These are phyloP conservation scores for Sclerospora graminicola DNA, from an alignment of 352 stramenopile species.

Conservation along the genomic window DNA sequence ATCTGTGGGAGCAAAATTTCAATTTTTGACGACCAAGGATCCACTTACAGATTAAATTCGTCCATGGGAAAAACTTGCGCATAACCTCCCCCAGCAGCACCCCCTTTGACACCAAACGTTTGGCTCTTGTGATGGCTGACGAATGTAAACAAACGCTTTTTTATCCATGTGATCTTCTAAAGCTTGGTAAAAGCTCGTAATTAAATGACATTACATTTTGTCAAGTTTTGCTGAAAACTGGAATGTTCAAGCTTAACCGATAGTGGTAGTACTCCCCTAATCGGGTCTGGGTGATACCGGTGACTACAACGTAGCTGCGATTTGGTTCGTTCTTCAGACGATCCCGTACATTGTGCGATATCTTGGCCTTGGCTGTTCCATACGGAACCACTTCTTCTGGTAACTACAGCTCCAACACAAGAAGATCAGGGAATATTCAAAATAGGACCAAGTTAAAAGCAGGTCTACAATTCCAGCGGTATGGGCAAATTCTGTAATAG, in stretches of 20 bases:
- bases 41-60: slow-evolving; percentile 95
- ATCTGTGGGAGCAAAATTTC: background rate
- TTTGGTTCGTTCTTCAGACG: slow-evolving; percentile 81
- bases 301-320: slow-evolving; percentile 96
- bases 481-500: slow-evolving; percentile 52
- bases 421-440: slow-evolving; percentile 1
- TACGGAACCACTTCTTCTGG: slow-evolving; percentile 84
- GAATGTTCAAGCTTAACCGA: slow-evolving; percentile 73
- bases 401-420: slow-evolving; percentile 21
- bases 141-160: slow-evolving; percentile 95
- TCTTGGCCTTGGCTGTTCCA: slow-evolving; percentile 88
- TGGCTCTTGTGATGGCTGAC: slow-evolving; percentile 95
- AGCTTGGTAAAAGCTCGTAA: slow-evolving; percentile 88
- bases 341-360: slow-evolving; percentile 84
- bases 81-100: slow-evolving; percentile 82
- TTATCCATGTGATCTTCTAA: slow-evolving; percentile 88
- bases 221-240: too few species aligned
- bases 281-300: slow-evolving; percentile 96
- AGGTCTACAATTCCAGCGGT: slow-evolving; percentile 54
- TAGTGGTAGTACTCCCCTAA: slow-evolving; percentile 98
- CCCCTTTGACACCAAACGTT: slow-evolving; percentile 97
- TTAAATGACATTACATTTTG: background rate
- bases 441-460: background rate
- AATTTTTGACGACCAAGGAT: slow-evolving; percentile 55
- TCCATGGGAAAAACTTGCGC: slow-evolving; percentile 93